Evolutionary conservation across 2,329 filamentous ascomycete species (phyloP).

Genomic region (Hymenoscyphus occultus): DNA sequence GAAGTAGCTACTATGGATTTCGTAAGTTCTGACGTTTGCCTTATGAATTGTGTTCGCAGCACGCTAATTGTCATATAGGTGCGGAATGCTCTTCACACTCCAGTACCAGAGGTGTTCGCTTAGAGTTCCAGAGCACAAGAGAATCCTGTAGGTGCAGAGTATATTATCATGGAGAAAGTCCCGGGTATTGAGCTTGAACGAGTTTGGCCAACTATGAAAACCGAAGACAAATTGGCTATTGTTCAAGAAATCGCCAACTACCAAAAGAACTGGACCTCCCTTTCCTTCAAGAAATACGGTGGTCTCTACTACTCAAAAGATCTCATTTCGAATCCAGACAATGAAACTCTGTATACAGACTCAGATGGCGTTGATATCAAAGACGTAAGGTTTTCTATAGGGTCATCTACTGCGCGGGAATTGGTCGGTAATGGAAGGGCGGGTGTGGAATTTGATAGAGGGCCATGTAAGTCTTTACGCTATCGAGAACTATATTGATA

Average conservation of each 20-base stretch:
- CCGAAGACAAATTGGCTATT: constrained; percentile 13
- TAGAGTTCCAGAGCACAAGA: constrained; percentile 16
- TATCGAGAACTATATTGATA: neutral
- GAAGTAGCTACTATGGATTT: constrained; percentile 26
- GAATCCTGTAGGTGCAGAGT: constrained; percentile 37
- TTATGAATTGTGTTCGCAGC: neutral
- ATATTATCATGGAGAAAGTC: constrained; percentile 41
- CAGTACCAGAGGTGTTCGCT: constrained; percentile 10
- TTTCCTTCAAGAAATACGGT: constrained; percentile 12
- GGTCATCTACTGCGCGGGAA: constrained; percentile 13
- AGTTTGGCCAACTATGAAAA: constrained; percentile 16
- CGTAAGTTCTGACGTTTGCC: constrained; percentile 10
- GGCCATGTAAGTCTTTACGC: constrained; percentile 15
- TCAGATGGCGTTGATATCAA: constrained; percentile 9
- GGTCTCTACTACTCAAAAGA: constrained; percentile 15
- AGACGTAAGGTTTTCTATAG: constrained; percentile 13
- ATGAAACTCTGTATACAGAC: constrained; percentile 11
- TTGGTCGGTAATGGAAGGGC: constrained; percentile 9
- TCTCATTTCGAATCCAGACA: neutral
- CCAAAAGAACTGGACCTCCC: constrained; percentile 9
- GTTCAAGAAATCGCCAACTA: constrained; percentile 7
- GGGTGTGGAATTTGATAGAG: constrained; percentile 10
- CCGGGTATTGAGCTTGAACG: constrained; percentile 34
- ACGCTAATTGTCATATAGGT: constrained; percentile 8
- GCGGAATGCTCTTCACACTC: constrained; percentile 9